Conservation (phyloP, 306 rosid genomes). For the Vigna radiata region DNA sequence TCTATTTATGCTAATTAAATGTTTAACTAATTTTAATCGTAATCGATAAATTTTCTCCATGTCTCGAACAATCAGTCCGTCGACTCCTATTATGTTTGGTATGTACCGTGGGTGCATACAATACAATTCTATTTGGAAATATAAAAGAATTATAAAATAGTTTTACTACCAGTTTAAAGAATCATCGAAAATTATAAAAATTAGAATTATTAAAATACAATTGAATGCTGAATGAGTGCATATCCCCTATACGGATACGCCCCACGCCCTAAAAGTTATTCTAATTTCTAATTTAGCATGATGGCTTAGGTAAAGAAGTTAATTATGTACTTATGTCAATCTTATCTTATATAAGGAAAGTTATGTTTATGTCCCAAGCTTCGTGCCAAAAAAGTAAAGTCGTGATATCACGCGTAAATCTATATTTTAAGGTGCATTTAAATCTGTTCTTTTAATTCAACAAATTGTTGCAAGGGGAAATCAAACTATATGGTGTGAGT, state of each 20-base stretch:
- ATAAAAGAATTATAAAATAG: neutral
- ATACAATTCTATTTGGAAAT: neutral
- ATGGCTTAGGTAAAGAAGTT: neutral
- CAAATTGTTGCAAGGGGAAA: neutral
- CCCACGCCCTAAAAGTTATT: neutral
- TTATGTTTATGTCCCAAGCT: neutral
- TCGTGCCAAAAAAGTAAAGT: constrained; percentile 1
- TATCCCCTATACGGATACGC: neutral
- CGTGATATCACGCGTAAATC: neutral
- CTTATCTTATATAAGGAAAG: neutral
- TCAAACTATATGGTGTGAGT: neutral
- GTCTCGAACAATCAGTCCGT: too few relatives aligned
- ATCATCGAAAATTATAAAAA: neutral
- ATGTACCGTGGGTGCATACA: too few relatives aligned
- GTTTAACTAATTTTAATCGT: too few relatives aligned
- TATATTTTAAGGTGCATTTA: neutral
- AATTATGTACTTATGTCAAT: neutral
- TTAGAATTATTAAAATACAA: neutral
- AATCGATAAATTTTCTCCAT: too few relatives aligned
- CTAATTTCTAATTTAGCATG: neutral
- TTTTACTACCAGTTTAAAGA: neutral
- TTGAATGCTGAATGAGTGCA: neutral
- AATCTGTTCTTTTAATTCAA: neutral
- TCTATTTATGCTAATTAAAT: too few relatives aligned
- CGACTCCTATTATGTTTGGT: too few relatives aligned